These are phyloP conservation scores for Hypoxylon perforatum DNA, from an alignment of 495 filamentous ascomycete species.

Conservation along the genomic window DNA sequence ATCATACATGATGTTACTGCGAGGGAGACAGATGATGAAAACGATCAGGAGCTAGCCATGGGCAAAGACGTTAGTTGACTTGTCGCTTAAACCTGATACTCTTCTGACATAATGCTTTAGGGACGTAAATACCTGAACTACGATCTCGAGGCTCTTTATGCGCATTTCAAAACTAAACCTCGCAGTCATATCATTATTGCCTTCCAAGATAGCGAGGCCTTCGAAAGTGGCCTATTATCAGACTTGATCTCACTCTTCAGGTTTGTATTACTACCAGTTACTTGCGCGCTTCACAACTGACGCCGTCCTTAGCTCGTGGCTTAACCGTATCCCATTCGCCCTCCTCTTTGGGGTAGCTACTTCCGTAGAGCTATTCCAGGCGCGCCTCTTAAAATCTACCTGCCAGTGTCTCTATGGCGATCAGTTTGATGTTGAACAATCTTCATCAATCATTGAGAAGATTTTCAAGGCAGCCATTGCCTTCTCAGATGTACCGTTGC, in stretches of 20 bases:
- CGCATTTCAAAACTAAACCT: slow-evolving; percentile 65
- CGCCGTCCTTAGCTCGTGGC: slow-evolving; percentile 72
- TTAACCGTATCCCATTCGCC: slow-evolving; percentile 88
- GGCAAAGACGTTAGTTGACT: slow-evolving; percentile 63
- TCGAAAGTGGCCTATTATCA: slow-evolving; percentile 79
- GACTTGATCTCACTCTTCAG: slow-evolving; percentile 83
- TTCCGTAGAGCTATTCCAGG: slow-evolving; percentile 88
- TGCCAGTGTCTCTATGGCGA: slow-evolving; percentile 76
- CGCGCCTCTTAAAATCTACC: slow-evolving; percentile 79
- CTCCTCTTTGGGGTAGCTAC: slow-evolving; percentile 91
- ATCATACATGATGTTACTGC: slow-evolving; percentile 75
- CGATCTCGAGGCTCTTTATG: slow-evolving; percentile 83
- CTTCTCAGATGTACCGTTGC: slow-evolving; percentile 63
- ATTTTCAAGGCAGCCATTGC: slow-evolving; percentile 78
- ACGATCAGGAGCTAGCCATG: slow-evolving; percentile 56
- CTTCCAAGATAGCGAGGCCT: slow-evolving; percentile 92
- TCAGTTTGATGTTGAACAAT: slow-evolving; percentile 85
- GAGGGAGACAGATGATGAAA: slow-evolving; percentile 58
- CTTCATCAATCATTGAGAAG: slow-evolving; percentile 78
- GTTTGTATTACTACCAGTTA: slow-evolving; percentile 57
- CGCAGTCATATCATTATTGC: slow-evolving; percentile 75
- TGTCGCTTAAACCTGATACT: not conserved
- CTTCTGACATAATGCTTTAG: slow-evolving; percentile 48
- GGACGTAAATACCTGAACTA: slow-evolving; percentile 85
- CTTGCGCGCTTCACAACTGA: slow-evolving; percentile 20